Evolutionary conservation across 441 rosid species (phyloP), one percentile per base, ranked within the genome.

Genomic region (Populus hybrid): DNA sequence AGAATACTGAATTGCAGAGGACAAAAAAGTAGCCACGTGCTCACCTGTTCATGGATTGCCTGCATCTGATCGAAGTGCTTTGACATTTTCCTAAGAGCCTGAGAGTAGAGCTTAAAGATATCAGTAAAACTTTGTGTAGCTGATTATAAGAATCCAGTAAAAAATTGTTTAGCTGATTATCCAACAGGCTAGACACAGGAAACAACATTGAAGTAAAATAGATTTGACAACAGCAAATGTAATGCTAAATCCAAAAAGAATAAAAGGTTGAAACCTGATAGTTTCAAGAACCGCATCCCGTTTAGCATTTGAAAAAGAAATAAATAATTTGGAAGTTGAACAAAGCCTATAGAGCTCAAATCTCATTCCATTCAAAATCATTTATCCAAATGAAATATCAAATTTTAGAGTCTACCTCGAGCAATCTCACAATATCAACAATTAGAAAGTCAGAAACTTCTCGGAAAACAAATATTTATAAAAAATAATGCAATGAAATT

Each of bases 1-100:
- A 70, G 46, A 10, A 40, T 28, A 38, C 4, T 21, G 10, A 57
- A 14, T 9, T 24, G 21, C 50, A 20, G 50, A 42, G 35, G 6
- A 38, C 50, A 42, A 20, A 67, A 30, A 16, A 2, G 35, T 23
- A 2, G 7, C 5, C 6, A 35, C 36, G 8, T 72, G 72, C 81
- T 66, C 76, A 95, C 98, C 93, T 92, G 94, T 87, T 92, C 94
- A 34, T 88, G 84, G 73, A 92, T 86, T 76, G 88, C 78, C 86
- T 91, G 93, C 92, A 95, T 89, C 85, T 85, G 93, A 70, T 83
- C 80, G 32, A 87, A 81, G 79, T 88, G 89, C 93, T 93, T 90
- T 72, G 89, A 85, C 86, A 93, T 88, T 84, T 92, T 93, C 86
- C 87, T 88, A 73, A 79, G 83, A 59, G 90, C 85, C 98, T 95